Conservation (phyloP, 2,329 filamentous ascomycete genomes). For the Mariannaea sp. region DNA sequence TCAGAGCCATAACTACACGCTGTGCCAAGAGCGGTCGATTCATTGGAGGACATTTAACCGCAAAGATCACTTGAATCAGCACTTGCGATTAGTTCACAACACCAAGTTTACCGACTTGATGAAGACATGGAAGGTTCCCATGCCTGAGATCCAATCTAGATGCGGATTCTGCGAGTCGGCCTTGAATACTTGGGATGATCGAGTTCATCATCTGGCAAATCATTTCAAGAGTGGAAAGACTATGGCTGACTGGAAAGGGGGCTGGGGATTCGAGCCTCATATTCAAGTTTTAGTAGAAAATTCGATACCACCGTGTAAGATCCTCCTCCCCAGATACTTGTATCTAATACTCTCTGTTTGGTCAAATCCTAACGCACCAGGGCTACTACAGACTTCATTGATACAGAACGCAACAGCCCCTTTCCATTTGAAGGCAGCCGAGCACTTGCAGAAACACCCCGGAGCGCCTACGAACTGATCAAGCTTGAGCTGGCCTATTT, state of each 20-base stretch:
- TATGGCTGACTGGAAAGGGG: slow-evolving; percentile 49
- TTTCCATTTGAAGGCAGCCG: slow-evolving; percentile 23
- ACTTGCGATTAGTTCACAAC: slow-evolving; percentile 47
- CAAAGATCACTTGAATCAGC: slow-evolving; percentile 49
- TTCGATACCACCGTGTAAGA: slow-evolving; percentile 45
- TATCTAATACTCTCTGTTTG: background rate
- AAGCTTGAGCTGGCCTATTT: slow-evolving; percentile 28
- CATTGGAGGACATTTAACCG: slow-evolving; percentile 50
- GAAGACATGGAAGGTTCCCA: slow-evolving; percentile 44
- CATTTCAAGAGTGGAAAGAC: slow-evolving; percentile 47
- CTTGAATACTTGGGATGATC: slow-evolving; percentile 43
- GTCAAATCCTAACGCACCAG: background rate
- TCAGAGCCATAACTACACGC: slow-evolving; percentile 42
- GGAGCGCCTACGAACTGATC: slow-evolving; percentile 23
- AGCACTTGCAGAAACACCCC: slow-evolving; percentile 15
- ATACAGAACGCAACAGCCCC: slow-evolving; percentile 20
- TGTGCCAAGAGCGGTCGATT: slow-evolving; percentile 54
- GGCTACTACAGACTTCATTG: slow-evolving; percentile 16
- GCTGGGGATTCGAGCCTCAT: slow-evolving; percentile 47
- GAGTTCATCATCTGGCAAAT: slow-evolving; percentile 44
- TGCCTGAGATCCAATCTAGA: slow-evolving; percentile 43
- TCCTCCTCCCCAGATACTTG: too few relatives aligned
- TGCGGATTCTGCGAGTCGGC: slow-evolving; percentile 46
- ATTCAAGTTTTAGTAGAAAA: slow-evolving; percentile 45
- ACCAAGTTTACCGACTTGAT: slow-evolving; percentile 40